These are phyloP conservation scores for Dioscorea dumetorum DNA, from an alignment of 106 monocot species.

Conservation along the genomic window DNA sequence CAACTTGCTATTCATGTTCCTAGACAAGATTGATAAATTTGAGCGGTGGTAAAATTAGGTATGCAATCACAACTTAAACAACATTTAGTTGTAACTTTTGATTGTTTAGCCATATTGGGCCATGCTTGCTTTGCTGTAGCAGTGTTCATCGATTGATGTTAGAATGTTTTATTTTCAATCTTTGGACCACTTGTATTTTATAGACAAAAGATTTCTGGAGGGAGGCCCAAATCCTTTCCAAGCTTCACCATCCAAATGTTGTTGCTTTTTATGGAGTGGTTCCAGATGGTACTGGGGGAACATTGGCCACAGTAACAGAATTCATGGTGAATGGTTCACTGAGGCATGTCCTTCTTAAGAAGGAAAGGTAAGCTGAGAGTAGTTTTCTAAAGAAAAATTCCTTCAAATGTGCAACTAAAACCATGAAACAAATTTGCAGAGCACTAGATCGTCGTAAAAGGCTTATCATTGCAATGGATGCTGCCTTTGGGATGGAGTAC, in stretches of 20 bases:
- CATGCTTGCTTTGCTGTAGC: too few relatives aligned
- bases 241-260: conserved; percentile 97
- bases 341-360: conserved; percentile 61
- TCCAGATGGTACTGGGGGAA: conserved; percentile 79
- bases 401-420: too few relatives aligned
- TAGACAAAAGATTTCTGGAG: conserved; percentile 96
- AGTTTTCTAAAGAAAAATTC: not conserved
- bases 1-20: too few relatives aligned
- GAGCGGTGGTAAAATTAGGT: too few relatives aligned
- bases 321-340: conserved; percentile 98
- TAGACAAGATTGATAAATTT: too few relatives aligned
- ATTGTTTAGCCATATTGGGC: too few relatives aligned
- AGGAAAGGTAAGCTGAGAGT: conserved; percentile 50
- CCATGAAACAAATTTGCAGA: conserved; percentile 21
- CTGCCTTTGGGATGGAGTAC: conserved; percentile 98
- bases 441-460: conserved; percentile 67
- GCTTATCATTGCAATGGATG: conserved; percentile 96
- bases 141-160: not conserved
- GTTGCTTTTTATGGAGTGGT: conserved; percentile 96
- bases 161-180: too few relatives aligned
- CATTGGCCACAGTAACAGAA: conserved; percentile 87
- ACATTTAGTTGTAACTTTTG: too few relatives aligned
- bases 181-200: conserved; percentile 3
- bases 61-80: too few relatives aligned
- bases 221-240: conserved; percentile 92